Evolutionary conservation across 305 asterid genomes (phyloP), one percentile per base, ranked within the genome.

Genomic region (Rubia peregrina): DNA sequence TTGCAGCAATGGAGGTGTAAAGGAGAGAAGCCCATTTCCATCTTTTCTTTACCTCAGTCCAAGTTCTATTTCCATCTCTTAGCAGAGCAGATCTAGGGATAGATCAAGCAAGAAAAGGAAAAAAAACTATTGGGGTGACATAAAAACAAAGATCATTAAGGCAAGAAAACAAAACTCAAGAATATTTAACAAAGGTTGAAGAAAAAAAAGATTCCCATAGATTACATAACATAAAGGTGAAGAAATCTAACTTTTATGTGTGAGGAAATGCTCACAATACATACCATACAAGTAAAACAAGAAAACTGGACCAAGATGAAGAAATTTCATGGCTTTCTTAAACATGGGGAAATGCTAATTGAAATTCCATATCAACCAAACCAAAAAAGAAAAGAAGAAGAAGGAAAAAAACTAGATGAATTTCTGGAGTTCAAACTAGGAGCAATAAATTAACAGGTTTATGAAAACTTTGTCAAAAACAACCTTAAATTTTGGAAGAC

Each of bases 21-120:
- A 73, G 65, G 65, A 38, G 65, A 74, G 16, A 21, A 71, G 74
- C 63, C 40, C 79, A 64, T 73, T 64, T 38, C n/a, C 57, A 22
- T 67, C n/a, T 68, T 70, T 79, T 67, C 70, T 65, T 71, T 71
- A 77, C 71, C 80, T 76, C 51, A 71, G 61, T 73, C 33, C 73
- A 46, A 68, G 36, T 66, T 78, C 42, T 57, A 51, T 71, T 65
- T 76, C 71, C 43, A 73, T 79, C 72, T 71, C 73, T 73, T 60
- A 42, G 55, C 9, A 9, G 41, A 76, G 57, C 83, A 85, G 88
- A 88, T 87, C 88, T 85, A 73, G 56, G 70, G 66, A 62, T 61
- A 78, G 83, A 68, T 77, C 77, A 76, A 82, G 81, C 75, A 65
- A 70, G 71, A 72, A 56, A 67, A 74, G 22, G 30, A 14, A 63